phyloP scores from a whole-genome alignment of 352 stramenopile species.

The Globisporangium splendens region DNA sequence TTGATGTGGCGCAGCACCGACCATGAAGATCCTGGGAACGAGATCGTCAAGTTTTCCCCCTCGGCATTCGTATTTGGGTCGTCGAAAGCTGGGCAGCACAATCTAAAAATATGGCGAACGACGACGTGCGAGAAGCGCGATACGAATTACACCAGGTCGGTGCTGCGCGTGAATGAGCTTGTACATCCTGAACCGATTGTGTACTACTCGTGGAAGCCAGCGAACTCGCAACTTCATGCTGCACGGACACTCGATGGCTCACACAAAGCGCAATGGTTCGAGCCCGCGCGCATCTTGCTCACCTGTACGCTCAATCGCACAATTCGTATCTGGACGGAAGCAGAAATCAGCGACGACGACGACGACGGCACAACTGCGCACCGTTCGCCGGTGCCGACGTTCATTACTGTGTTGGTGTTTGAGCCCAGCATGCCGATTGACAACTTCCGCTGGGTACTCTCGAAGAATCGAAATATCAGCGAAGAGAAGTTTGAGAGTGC shows the following conservation, averaged over 20 bases:
- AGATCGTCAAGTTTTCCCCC: slow-evolving; percentile 78
- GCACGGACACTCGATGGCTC: slow-evolving; percentile 51
- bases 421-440: slow-evolving; percentile 47
- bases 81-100: slow-evolving; percentile 24
- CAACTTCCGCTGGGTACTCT: slow-evolving; percentile 77
- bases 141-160: slow-evolving; percentile 1
- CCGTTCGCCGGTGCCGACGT: slow-evolving; percentile 11
- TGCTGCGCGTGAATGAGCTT: slow-evolving; percentile 38
- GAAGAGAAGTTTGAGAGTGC: slow-evolving; percentile 65
- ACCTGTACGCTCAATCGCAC: slow-evolving; percentile 53
- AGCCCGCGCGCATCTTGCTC: slow-evolving; percentile 65
- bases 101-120: slow-evolving; percentile 65
- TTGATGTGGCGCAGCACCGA: slow-evolving; percentile 21
- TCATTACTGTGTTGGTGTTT: slow-evolving; percentile 43
- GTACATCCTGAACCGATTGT: slow-evolving; percentile 60
- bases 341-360: background rate
- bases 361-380: background rate
- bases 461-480: slow-evolving; percentile 77
- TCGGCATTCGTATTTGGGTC: slow-evolving; percentile 64
- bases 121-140: slow-evolving; percentile 1
- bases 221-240: slow-evolving; percentile 52
- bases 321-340: slow-evolving; percentile 71
- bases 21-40: slow-evolving; percentile 13
- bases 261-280: slow-evolving; percentile 66
- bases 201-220: slow-evolving; percentile 81